phyloP scores from a whole-genome alignment of 1,139 yeast species.

The Kurtzmaniella quercitrusa region DNA sequence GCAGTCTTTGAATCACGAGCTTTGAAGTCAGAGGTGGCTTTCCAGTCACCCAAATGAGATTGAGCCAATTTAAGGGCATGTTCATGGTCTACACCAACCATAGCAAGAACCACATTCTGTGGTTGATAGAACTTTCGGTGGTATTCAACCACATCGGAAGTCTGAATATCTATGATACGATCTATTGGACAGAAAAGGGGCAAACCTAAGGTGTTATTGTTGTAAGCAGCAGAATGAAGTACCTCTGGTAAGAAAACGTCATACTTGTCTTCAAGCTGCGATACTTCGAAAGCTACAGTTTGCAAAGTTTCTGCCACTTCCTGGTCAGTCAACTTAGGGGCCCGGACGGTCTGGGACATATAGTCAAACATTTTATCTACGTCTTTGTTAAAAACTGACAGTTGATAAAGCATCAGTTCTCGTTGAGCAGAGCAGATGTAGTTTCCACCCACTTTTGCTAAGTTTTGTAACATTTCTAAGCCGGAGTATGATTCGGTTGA shows the following conservation, averaged over 20 bases:
- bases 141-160: conserved; percentile 54
- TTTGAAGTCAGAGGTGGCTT: conserved; percentile 28
- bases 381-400: conserved; percentile 86
- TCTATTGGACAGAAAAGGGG: conserved; percentile 83
- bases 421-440: conserved; percentile 92
- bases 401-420: conserved; percentile 90
- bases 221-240: conserved; percentile 77
- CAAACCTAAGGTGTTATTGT: conserved; percentile 70
- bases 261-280: conserved; percentile 79
- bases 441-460: conserved; percentile 87
- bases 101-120: conserved; percentile 77
- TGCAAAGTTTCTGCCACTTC: conserved; percentile 73
- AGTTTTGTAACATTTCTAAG: conserved; percentile 65
- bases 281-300: conserved; percentile 78
- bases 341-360: conserved; percentile 73
- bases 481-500: conserved; percentile 64
- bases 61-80: conserved; percentile 63
- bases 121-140: conserved; percentile 72
- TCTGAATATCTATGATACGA: conserved; percentile 51
- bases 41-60: conserved; percentile 63
- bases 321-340: conserved; percentile 62
- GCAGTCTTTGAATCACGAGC: conserved; percentile 10
- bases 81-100: conserved; percentile 79
- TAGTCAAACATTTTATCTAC: conserved; percentile 78
- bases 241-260: conserved; percentile 85